Evolutionary conservation across 2,329 filamentous ascomycete genomes (phyloP).

Genomic region (Paraphaeosphaeria sporulosa): DNA sequence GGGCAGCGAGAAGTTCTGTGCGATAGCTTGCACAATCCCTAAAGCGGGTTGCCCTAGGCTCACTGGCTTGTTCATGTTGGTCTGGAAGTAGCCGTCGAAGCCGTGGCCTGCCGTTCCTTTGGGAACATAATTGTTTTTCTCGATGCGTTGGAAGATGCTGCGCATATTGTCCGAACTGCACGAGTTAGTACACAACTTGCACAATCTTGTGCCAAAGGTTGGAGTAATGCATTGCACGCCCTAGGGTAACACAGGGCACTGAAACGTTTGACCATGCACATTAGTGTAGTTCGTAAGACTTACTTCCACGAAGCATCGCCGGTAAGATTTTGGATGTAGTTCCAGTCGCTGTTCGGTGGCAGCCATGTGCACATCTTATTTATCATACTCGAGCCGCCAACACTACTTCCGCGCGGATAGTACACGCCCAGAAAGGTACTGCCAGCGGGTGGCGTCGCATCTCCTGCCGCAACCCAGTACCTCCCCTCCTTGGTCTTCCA

Average conservation of each 20-base stretch:
- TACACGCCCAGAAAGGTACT: slow-evolving; percentile 60
- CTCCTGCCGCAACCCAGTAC: slow-evolving; percentile 59
- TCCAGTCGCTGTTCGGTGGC: slow-evolving; percentile 66
- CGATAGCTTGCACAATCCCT: slow-evolving; percentile 41
- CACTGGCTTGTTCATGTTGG: slow-evolving; percentile 58
- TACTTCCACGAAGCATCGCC: slow-evolving; percentile 64
- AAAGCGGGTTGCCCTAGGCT: slow-evolving; percentile 53
- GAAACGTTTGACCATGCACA: too few species aligned
- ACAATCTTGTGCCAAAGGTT: too few species aligned
- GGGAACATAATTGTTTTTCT: slow-evolving; percentile 61
- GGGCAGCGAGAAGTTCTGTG: slow-evolving; percentile 48
- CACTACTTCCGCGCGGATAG: slow-evolving; percentile 63
- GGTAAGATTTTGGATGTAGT: slow-evolving; percentile 64
- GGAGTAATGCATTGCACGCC: too few species aligned
- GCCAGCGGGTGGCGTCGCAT: slow-evolving; percentile 58
- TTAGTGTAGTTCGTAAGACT: background rate
- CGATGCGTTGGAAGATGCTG: slow-evolving; percentile 61
- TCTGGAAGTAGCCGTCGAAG: slow-evolving; percentile 63
- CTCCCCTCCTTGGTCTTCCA: slow-evolving; percentile 60
- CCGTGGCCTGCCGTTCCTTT: slow-evolving; percentile 59
- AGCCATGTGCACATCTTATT: slow-evolving; percentile 60
- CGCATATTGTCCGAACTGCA: slow-evolving; percentile 56
- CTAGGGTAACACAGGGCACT: too few species aligned
- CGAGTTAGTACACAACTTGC: slow-evolving; percentile 1
- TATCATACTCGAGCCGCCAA: slow-evolving; percentile 66